These are phyloP conservation scores for Colletotrichum agaves DNA, from an alignment of 2,329 filamentous ascomycete genomes.

Conservation along the genomic window DNA sequence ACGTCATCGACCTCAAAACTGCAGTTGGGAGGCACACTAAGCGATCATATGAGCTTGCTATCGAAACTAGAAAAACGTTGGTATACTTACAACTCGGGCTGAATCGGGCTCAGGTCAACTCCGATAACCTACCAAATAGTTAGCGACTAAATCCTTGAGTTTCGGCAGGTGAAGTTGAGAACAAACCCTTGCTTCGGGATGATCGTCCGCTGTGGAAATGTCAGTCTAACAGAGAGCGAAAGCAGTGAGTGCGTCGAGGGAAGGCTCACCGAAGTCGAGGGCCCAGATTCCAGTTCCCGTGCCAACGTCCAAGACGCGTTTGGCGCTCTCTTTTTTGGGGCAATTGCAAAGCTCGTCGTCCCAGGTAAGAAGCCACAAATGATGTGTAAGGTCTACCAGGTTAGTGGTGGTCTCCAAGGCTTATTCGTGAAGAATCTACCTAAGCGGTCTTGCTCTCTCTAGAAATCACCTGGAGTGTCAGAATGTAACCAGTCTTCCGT, in stretches of 20 bases:
- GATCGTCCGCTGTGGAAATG: constrained; percentile 40
- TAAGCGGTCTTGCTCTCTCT: constrained; percentile 42
- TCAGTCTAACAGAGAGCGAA: neutral
- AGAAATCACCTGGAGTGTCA: no score
- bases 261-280: constrained; percentile 34
- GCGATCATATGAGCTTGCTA: constrained; percentile 39
- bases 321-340: constrained; percentile 41
- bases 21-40: constrained; percentile 55
- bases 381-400: constrained; percentile 48
- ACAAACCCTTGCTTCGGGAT: constrained; percentile 44
- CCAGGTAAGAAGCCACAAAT: constrained; percentile 47
- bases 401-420: no score
- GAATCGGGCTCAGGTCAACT: constrained; percentile 49
- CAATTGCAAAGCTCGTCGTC: constrained; percentile 44
- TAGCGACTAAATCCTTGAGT: neutral
- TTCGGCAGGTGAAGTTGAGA: neutral
- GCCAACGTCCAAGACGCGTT: constrained; percentile 38
- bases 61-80: neutral
- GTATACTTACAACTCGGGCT: constrained; percentile 42
- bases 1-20: constrained; percentile 54
- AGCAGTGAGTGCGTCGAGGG: no score
- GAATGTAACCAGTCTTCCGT: no score
- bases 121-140: constrained; percentile 39
- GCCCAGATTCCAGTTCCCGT: constrained; percentile 37
- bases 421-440: neutral